Evolutionary conservation across 345 rosid species (phyloP), one percentile per base, ranked within the genome.

Genomic region (Populus simonii): DNA sequence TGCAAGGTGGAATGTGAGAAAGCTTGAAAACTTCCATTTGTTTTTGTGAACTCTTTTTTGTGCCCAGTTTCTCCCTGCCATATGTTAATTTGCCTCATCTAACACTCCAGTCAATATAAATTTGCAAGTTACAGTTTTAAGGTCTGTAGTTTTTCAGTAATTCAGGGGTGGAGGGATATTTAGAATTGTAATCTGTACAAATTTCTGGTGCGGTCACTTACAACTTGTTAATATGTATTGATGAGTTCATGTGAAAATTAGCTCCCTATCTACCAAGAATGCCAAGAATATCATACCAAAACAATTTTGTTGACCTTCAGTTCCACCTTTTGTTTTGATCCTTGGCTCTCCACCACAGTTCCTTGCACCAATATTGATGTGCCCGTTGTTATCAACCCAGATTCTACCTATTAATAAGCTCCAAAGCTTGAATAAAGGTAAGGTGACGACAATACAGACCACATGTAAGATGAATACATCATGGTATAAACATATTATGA

Each of bases 301-400:
- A 92, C 83, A 79, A 93, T 83, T 85, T 96, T 96, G 55, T 89
- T 88, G 80, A 89, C 89, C 85, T 92, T 96, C 71, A 93, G 82
- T 76, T 96, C 99, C 79, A 96, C 90, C 57, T 92, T 96, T 79
- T 96, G 98, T 83, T 92, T 96, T 36, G 95, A 83, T 41, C 99
- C 99, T 88, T 90, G 97, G 88, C 99, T 96, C 33, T 89, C 85
- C 17, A 88, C 94, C 81, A 96, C 75, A 71, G 86, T 87, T 72
- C 99, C 99, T 89, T 88, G 94, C 41, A 93, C 88, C 85, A 88
- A 87, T 74, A 93, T 76, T 20, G 99, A 93, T 23, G 97, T 95
- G 79, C 99, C 97, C 25, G 97, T 93, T 63, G 91, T 72, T 41
- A 92, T 77, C 78, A 87, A 86, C 45, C 97, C 98, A 86, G 97